Evolutionary conservation across 352 stramenopile species (phyloP), one percentile per base, ranked within the genome.

Genomic region (Pythium aquatile): DNA sequence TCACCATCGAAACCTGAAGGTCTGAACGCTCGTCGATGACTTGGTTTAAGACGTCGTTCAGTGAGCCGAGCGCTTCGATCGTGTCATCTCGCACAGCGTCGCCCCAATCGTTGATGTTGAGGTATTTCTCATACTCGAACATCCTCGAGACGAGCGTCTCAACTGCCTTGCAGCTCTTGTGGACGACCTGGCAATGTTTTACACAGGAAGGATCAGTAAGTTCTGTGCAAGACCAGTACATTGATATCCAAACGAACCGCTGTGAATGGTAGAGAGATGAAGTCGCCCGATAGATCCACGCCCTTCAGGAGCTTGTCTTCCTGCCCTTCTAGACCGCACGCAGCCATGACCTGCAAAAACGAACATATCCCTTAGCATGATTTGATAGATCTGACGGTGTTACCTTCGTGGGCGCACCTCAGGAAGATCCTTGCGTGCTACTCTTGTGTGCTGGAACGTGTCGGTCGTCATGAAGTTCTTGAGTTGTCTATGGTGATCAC

Each of bases 101-200:
- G 6, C 81, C 82, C 85, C 85, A 93, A 53, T 88, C 81, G 58
- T 87, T 81, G 44, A 93, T 93, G 63, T 90, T 90, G 9, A 93
- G 65, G 58, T 84, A 85, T 16, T 68, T 67, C 56, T 91, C 85
- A 44, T 91, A 93, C 59, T 91, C 82, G 42, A 88, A 91, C 82
- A 93, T 90, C 69, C 80, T 88, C n/a, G 81, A 65, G 3, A 91
- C 74, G 11, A 93, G 65, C 13, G 63, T 59, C 46, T 90, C 78
- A 28, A 93, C 73, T n/a, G 66, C 73, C n/a, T 65, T 64, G 56
- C 80, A 93, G 52, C 79, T 90, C 47, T 88, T 75, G 2, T 75
- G 70, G 29, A 91, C 81, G 16, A 89, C 73, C 80, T 90, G n/a
- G 9, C 2, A 11, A 13, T 17, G 52, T 39, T 1, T 16, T 29